Conservation (phyloP, 495 filamentous ascomycete genomes). For the Platismatia glauca region DNA sequence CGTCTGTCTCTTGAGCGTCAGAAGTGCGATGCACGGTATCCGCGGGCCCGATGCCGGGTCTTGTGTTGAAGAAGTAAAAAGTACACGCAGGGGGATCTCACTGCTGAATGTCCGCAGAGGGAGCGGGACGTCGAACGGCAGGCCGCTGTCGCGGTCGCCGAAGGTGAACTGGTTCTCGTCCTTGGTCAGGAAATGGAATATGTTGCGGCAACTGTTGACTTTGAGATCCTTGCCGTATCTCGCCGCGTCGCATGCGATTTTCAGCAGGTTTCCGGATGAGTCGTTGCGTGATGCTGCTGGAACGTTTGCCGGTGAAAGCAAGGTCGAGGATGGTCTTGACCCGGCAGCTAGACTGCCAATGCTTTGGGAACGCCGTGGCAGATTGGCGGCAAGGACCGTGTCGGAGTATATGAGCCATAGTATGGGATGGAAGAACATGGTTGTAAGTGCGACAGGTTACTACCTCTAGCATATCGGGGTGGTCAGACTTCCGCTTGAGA, state of each 20-base stretch:
- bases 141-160: not conserved
- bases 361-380: not conserved
- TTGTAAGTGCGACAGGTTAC: not conserved
- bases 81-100: not conserved
- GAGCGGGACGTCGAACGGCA: not conserved
- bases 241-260: not conserved
- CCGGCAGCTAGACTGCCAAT: not conserved
- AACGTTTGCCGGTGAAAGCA: not conserved
- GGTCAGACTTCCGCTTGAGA: not conserved
- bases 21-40: not conserved
- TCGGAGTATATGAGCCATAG: not conserved
- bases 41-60: not conserved
- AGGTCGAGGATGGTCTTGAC: not conserved
- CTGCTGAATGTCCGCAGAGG: slow-evolving; percentile 1
- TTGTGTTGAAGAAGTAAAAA: not conserved
- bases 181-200: not conserved
- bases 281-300: not conserved
- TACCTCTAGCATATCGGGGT: not conserved
- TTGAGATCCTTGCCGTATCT: not conserved
- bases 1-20: not conserved
- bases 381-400: not conserved
- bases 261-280: not conserved
- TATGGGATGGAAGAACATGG: not conserved
- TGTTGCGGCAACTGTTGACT: not conserved
- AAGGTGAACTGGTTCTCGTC: not conserved